Conservation (phyloP, 208 protist species). For the Endotrypanum monterogeii region DNA sequence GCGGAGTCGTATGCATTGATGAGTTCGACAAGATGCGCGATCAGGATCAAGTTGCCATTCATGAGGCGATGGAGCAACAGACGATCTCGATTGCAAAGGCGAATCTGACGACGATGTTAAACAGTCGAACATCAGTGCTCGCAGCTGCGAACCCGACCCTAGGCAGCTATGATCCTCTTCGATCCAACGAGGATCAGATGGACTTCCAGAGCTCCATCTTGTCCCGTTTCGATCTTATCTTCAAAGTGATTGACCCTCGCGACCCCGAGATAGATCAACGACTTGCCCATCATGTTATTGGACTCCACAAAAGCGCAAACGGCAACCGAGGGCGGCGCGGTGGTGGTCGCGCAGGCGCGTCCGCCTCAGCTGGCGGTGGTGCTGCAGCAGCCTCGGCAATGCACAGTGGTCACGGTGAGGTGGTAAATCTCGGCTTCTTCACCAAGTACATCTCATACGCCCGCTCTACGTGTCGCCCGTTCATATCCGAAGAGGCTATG, state of each 20-base stretch:
- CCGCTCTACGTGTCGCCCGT: constrained; percentile 84
- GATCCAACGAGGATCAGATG: constrained; percentile 93
- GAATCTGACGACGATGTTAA: constrained; percentile 99
- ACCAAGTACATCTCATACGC: constrained; percentile 97
- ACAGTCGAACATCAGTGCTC: constrained; percentile 98
- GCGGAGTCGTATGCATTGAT: constrained; percentile 99
- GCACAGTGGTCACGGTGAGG: constrained; percentile 2
- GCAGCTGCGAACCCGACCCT: constrained; percentile 99
- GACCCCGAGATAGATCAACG: constrained; percentile 92
- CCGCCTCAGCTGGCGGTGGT: constrained; percentile 51
- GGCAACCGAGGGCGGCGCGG: constrained; percentile 20
- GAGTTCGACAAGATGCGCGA: constrained; percentile 99
- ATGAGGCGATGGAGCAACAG: constrained; percentile 99
- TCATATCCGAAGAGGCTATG: constrained; percentile 93
- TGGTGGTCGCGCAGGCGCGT: constrained; percentile 4
- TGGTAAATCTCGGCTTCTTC: constrained; percentile 84
- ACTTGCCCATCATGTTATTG: constrained; percentile 97
- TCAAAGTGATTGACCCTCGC: constrained; percentile 98
- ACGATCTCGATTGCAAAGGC: constrained; percentile 99
- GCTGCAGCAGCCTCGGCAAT: constrained; percentile 29
- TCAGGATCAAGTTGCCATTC: constrained; percentile 98
- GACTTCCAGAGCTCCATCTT: constrained; percentile 99
- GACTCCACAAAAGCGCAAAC: constrained; percentile 93
- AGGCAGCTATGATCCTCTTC: constrained; percentile 92
- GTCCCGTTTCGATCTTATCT: constrained; percentile 99